A percentile compares a stretch with the other conserved stretches of the same genome.
phyloP scores from a whole-genome alignment of 305 asterid genomes.

The Rubia tinctorum region DNA sequence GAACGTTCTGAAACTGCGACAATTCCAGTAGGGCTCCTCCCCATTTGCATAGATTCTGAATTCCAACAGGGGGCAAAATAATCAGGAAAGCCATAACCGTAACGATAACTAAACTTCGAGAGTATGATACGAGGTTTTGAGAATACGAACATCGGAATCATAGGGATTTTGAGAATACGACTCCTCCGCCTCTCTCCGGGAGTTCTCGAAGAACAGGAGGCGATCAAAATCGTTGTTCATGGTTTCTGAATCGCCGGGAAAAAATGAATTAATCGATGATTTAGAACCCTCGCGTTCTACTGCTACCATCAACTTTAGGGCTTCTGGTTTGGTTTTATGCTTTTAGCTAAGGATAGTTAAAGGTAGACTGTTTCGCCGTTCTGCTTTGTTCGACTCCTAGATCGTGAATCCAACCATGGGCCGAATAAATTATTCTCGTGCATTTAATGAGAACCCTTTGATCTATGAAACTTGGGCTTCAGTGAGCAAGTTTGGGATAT shows the following conservation, averaged over 20 bases:
- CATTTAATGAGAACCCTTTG: too few relatives aligned
- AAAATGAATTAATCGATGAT: neutral
- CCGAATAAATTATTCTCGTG: too few relatives aligned
- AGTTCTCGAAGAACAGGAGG: slow-evolving; percentile 76
- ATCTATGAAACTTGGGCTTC: too few relatives aligned
- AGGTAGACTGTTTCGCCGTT: too few relatives aligned
- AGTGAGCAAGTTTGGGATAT: too few relatives aligned
- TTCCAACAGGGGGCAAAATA: neutral
- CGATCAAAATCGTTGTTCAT: slow-evolving; percentile 83
- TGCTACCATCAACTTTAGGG: neutral
- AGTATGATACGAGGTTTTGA: neutral
- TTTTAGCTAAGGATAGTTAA: neutral
- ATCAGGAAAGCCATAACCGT: neutral
- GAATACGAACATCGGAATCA: slow-evolving; percentile 65
- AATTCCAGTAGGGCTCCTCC: slow-evolving; percentile 84
- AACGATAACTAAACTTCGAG: neutral
- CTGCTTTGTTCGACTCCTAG: too few relatives aligned
- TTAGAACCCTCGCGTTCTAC: neutral
- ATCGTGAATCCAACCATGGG: too few relatives aligned
- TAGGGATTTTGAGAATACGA: slow-evolving; percentile 63
- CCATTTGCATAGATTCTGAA: slow-evolving; percentile 90
- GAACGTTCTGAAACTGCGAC: slow-evolving; percentile 73
- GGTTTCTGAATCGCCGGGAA: slow-evolving; percentile 1
- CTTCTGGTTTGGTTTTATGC: neutral
- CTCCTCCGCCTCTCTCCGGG: slow-evolving; percentile 76